Evolutionary conservation across 108 stramenopile genomes (phyloP), one percentile per base, ranked within the genome.

Genomic region (Nannochloropsis oceanica): DNA sequence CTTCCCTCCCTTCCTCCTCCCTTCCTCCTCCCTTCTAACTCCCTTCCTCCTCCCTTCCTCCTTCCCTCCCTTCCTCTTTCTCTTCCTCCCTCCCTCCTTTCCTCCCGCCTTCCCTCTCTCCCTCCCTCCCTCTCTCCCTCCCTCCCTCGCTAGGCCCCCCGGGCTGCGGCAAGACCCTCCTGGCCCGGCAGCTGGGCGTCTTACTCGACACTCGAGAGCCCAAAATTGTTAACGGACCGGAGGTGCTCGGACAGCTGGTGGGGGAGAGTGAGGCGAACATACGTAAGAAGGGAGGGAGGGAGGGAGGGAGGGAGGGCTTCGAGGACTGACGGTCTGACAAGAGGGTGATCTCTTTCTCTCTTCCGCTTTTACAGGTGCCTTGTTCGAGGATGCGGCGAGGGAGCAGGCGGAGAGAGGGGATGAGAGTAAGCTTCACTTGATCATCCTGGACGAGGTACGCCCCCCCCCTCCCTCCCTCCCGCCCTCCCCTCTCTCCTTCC

Each of bases 361-460:
- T 20, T 27, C 10, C 46, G 14, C 14, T 50, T 50, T 14, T 14
- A 14, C 46, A 50, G 46, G 46, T 13, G 46, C 46, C 46, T 14
- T 50, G 13, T 50, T 50, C 14, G 81, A 25, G 27, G 81, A 81
- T 27, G 81, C 25, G 27, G 81, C 26, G 81, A 27, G 81, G 81
- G 22, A 27, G 81, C 81, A 27, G 81, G 27, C 34, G 27, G 13
- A 50, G 46, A 50, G 14, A 14, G 46, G 46, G 13, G 46, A 13
- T 12, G 46, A 50, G 46, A 50, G 46, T 8, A 10, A 92, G 25
- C 90, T 94, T 73, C 94, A 94, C 85, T 92, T 95, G 0, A 85
- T 95, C 85, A 93, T 95, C 3, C 93, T 95, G 79, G 95, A 95
- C 87, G 95, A 95, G 84, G 46, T 50, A 14, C 46, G 46, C 13